Conservation (phyloP, 768 basidiomycete genomes). For the Ramaria sp. region DNA sequence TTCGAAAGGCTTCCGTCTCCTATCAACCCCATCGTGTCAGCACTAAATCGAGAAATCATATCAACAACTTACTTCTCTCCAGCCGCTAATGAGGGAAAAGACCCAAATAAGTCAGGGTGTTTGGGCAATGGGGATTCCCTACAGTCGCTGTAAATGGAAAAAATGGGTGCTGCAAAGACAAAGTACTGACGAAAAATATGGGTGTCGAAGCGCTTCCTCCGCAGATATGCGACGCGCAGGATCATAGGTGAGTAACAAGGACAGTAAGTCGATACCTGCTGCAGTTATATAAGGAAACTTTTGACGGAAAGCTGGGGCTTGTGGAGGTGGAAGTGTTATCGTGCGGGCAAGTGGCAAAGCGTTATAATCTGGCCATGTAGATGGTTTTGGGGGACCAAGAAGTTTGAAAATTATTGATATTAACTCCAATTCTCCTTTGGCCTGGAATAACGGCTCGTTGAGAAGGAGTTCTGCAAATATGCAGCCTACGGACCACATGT, state of each 20-base stretch:
- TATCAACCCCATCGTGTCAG: conserved; percentile 20
- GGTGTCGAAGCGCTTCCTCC: conserved; percentile 81
- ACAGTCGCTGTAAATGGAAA: conserved; percentile 4
- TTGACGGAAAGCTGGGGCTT: conserved; percentile 66
- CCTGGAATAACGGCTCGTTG: conserved; percentile 95
- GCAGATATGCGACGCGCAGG: conserved; percentile 80
- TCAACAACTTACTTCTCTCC: conserved; percentile 71
- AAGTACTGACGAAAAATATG: conserved; percentile 71
- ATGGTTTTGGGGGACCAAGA: conserved; percentile 82
- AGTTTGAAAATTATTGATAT: conserved; percentile 91
- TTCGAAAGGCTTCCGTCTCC: conserved; percentile 66
- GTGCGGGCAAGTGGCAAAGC: conserved; percentile 73
- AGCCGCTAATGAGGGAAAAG: conserved; percentile 92
- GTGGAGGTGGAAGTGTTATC: conserved; percentile 62
- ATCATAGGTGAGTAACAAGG: conserved; percentile 78
- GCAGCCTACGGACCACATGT: conserved; percentile 99
- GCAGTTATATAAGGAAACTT: conserved; percentile 79
- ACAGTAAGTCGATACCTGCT: conserved; percentile 76
- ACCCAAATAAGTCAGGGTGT: conserved; percentile 90
- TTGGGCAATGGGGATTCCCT: conserved; percentile 94
- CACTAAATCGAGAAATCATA: neutral
- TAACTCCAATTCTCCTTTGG: conserved; percentile 90
- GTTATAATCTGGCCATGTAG: conserved; percentile 79
- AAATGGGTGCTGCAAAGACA: neutral
- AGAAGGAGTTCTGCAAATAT: conserved; percentile 94